Conservation (phyloP, 2,329 filamentous ascomycete species). For the Fusarium citri region DNA sequence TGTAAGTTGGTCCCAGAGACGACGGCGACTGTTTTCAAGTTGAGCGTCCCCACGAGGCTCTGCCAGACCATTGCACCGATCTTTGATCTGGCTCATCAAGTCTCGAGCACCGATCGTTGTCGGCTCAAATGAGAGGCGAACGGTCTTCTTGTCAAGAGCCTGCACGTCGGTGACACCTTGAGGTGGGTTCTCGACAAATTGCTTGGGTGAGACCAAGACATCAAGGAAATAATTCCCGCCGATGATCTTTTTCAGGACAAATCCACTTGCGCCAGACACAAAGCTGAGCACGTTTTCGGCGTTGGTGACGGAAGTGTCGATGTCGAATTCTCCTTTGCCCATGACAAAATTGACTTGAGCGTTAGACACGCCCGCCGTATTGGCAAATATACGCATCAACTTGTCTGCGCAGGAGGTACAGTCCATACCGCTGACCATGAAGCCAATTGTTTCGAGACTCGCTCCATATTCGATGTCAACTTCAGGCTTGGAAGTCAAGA, state of each 20-base stretch:
- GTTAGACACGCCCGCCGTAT: constrained; percentile 46
- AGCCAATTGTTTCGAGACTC: background rate
- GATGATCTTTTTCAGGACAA: constrained; percentile 40
- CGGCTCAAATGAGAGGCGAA: constrained; percentile 52
- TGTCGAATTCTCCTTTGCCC: constrained; percentile 51
- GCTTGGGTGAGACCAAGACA: background rate
- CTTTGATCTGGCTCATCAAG: constrained; percentile 38
- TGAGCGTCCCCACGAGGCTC: constrained; percentile 50
- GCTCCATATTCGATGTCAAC: background rate
- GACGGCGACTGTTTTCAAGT: constrained; percentile 46
- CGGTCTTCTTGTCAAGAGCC: constrained; percentile 46
- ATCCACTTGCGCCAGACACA: constrained; percentile 44
- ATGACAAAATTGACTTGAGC: constrained; percentile 54
- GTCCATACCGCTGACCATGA: constrained; percentile 52
- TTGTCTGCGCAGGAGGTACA: constrained; percentile 54
- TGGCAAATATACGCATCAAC: constrained; percentile 46
- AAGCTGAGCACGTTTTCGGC: constrained; percentile 36
- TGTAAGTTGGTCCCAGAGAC: constrained; percentile 49
- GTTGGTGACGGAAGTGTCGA: constrained; percentile 43
- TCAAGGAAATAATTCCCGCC: background rate
- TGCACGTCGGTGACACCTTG: constrained; percentile 3
- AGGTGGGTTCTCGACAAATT: background rate
- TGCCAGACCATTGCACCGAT: constrained; percentile 44
- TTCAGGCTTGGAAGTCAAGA: background rate
- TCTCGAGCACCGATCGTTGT: constrained; percentile 49